Evolutionary conservation across 2,329 filamentous ascomycete species (phyloP), one percentile per base, ranked within the genome.

Genomic region (Verticillium tricorpus): DNA sequence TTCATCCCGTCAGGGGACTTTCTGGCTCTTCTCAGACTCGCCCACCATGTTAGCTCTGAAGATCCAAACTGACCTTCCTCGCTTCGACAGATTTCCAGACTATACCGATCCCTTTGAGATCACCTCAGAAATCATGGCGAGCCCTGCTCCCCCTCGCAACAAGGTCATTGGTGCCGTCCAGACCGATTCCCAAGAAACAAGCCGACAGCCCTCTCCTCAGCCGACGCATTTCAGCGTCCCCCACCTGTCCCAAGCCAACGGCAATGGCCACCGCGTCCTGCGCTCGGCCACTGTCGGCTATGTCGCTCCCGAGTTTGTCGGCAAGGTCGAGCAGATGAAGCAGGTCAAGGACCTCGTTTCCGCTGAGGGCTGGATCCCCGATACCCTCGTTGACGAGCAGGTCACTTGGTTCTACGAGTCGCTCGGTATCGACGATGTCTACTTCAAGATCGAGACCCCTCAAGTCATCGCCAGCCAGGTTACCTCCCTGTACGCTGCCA

Each of bases 351-450:
- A 89, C 67, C 81, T 89, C 72, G 87, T 97, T 68, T 83, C 87
- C 71, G 85, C 89, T 67, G 90, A 89, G 72, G 91, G 89, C 63
- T 97, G 96, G 85, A 91, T 99, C 64, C 95, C 95, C 1, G 83
- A 85, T 62, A 83, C 90, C 59, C 90, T 96, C 67, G 85, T 97
- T 65, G 90, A 96, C 65, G 84, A 88, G 31, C 93, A 99, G 78
- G 91, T 93, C 59, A 84, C 87, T 63, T 99, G 95, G 94, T 99
- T 99, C 82, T 99, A 99, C 82, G 91, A 95, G 74, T 90, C 96
- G 76, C 87, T 99, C 28, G 95, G 95, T 69, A 99, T 99, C 70
- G 95, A 99, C 72, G 95, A 97, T 82, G 94, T 96, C 78, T 98
- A 97, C 82, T 98, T 98, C 80, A 88, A 93, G 73, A 93, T 94